Evolutionary conservation across 345 rosid genomes (phyloP).

Genomic region (Citrus inodora): DNA sequence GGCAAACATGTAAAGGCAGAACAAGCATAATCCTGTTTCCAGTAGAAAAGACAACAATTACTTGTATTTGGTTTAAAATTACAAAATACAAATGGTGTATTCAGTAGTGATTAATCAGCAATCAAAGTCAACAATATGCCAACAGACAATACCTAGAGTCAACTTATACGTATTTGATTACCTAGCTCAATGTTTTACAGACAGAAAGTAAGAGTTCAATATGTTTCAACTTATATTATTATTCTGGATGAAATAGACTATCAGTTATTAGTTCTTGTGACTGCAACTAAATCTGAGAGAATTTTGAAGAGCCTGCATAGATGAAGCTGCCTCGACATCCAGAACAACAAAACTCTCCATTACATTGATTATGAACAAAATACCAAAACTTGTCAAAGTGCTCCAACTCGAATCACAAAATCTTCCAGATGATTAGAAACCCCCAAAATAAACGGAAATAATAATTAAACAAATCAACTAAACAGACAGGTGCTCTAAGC

Average conservation of each 20-base stretch:
- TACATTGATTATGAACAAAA: not conserved
- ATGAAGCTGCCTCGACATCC: not conserved
- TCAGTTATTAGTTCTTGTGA: not conserved
- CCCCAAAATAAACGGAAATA: not conserved
- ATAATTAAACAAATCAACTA: not conserved
- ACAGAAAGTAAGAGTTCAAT: not conserved
- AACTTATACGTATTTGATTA: not conserved
- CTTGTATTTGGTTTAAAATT: not conserved
- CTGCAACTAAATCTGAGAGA: not conserved
- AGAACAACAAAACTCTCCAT: not conserved
- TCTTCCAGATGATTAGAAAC: not conserved
- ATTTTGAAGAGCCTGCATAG: not conserved
- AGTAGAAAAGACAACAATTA: not conserved
- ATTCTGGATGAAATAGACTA: not conserved
- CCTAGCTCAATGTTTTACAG: not conserved
- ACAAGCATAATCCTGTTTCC: slow-evolving; percentile 67
- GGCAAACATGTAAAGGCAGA: slow-evolving; percentile 69
- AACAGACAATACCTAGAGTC: not conserved
- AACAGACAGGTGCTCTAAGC: not conserved
- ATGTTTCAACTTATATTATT: not conserved
- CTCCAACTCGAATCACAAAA: not conserved
- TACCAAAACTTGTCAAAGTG: not conserved
- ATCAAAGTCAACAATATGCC: not conserved
- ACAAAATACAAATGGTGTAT: not conserved
- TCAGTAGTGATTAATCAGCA: not conserved